Percentiles rank a stretch among this genome's conserved stretches.
Evolutionary conservation across 306 rosid genomes (phyloP).

Genomic region (Calophaca sinica): DNA sequence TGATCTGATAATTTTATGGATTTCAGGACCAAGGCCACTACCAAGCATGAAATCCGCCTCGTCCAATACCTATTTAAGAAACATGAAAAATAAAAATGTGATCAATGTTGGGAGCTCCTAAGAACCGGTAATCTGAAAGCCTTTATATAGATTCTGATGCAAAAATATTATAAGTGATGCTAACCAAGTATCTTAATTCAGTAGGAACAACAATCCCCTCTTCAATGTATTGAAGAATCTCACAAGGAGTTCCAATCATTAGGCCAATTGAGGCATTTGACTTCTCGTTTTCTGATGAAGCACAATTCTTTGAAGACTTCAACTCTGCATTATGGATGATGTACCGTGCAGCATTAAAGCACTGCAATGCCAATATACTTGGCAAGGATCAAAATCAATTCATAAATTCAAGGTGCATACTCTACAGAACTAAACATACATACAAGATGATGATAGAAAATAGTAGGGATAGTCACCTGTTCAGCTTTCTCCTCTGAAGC

Average conservation of each 20-base stretch:
- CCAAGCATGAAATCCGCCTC: constrained; percentile 84
- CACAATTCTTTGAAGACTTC: constrained; percentile 66
- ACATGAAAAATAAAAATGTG: constrained; percentile 15
- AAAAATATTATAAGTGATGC: constrained; percentile 23
- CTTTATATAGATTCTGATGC: not conserved
- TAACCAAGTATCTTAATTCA: constrained; percentile 80
- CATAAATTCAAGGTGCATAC: constrained; percentile 33
- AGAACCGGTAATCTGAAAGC: not conserved
- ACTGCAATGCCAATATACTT: constrained; percentile 56
- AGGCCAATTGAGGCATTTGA: constrained; percentile 71
- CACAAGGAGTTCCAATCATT: constrained; percentile 80
- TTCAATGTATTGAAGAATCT: constrained; percentile 84
- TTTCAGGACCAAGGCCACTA: constrained; percentile 73
- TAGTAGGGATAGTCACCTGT: constrained; percentile 56
- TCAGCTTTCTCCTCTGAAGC: constrained; percentile 85
- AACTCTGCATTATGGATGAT: constrained; percentile 70
- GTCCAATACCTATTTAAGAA: constrained; percentile 74
- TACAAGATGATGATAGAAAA: not conserved
- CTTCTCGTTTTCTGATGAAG: constrained; percentile 42
- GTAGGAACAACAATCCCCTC: constrained; percentile 79
- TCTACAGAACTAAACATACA: constrained; percentile 8
- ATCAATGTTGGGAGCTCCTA: constrained; percentile 28
- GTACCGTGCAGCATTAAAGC: constrained; percentile 76
- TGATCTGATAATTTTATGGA: constrained; percentile 67
- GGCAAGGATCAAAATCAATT: constrained; percentile 32